A percentile compares a stretch with the other conserved stretches of the same genome.
phyloP scores from a whole-genome alignment of 768 basidiomycete species.

The Boletellus ananas region DNA sequence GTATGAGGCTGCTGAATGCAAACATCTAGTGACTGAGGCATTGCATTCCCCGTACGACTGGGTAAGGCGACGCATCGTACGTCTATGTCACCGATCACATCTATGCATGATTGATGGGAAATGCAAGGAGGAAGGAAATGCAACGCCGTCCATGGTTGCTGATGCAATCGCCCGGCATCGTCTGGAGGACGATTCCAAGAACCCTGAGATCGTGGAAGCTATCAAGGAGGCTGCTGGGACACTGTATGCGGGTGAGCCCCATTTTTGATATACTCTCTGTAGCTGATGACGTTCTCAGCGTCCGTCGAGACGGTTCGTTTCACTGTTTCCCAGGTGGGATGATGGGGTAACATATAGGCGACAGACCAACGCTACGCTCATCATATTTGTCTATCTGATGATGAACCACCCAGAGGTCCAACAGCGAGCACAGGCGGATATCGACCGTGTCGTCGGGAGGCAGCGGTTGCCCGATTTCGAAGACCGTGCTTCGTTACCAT shows the following conservation, averaged over 20 bases:
- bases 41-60: slow-evolving; percentile 13
- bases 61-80: slow-evolving; percentile 7
- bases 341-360: background rate
- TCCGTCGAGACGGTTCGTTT: slow-evolving; percentile 31
- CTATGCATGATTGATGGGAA: background rate
- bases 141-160: slow-evolving; percentile 14
- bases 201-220: slow-evolving; percentile 11
- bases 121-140: slow-evolving; percentile 6
- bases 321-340: background rate
- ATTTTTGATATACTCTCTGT: background rate
- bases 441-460: slow-evolving; percentile 29
- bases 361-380: slow-evolving; percentile 26
- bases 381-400: slow-evolving; percentile 28
- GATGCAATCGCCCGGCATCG: slow-evolving; percentile 10
- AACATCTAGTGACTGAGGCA: background rate
- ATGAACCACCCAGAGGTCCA: slow-evolving; percentile 27
- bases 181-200: slow-evolving; percentile 4
- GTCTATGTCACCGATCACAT: background rate
- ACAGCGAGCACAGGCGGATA: slow-evolving; percentile 29
- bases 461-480: slow-evolving; percentile 30
- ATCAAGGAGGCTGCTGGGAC: slow-evolving; percentile 18
- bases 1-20: slow-evolving; percentile 9
- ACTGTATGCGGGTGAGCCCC: slow-evolving; percentile 17
- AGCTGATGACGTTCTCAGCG: slow-evolving; percentile 13
- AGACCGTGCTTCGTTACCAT: slow-evolving; percentile 29